Conservation (phyloP, 768 basidiomycete species). For the Leucosporidium yakuticum region DNA sequence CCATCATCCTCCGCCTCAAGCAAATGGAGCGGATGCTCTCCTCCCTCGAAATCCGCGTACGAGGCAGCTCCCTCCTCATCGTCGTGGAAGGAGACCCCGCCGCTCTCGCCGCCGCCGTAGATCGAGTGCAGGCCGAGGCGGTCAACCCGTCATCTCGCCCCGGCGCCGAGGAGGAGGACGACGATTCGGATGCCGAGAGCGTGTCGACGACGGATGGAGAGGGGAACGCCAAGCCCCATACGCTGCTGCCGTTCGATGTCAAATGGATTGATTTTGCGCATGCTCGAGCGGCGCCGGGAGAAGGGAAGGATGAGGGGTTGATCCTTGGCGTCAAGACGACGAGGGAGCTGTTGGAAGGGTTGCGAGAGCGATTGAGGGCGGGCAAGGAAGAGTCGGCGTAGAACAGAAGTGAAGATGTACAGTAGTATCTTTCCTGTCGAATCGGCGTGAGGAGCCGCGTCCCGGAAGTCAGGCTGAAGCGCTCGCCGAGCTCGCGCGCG, state of each 20-base stretch:
- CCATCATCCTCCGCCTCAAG: constrained; percentile 48
- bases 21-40: constrained; percentile 51
- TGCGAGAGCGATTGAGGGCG: constrained; percentile 9
- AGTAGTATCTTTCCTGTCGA: too few relatives aligned
- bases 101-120: constrained; percentile 43
- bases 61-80: constrained; percentile 73
- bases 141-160: constrained; percentile 32
- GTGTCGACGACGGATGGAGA: constrained; percentile 33
- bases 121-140: constrained; percentile 35
- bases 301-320: constrained; percentile 74
- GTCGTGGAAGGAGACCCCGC: constrained; percentile 65
- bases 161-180: constrained; percentile 42
- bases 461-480: too few relatives aligned
- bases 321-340: constrained; percentile 66
- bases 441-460: too few relatives aligned
- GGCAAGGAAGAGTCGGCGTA: too few relatives aligned
- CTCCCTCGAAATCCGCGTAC: constrained; percentile 65
- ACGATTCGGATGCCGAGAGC: constrained; percentile 26
- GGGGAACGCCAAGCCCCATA: constrained; percentile 27
- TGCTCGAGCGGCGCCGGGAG: constrained; percentile 52
- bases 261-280: constrained; percentile 95
- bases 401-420: too few relatives aligned
- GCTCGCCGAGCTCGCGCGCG: too few relatives aligned
- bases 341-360: constrained; percentile 46
- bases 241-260: constrained; percentile 53